phyloP scores from a whole-genome alignment of 1,284 basidiomycete genomes.

The Cerioporus squamosus region DNA sequence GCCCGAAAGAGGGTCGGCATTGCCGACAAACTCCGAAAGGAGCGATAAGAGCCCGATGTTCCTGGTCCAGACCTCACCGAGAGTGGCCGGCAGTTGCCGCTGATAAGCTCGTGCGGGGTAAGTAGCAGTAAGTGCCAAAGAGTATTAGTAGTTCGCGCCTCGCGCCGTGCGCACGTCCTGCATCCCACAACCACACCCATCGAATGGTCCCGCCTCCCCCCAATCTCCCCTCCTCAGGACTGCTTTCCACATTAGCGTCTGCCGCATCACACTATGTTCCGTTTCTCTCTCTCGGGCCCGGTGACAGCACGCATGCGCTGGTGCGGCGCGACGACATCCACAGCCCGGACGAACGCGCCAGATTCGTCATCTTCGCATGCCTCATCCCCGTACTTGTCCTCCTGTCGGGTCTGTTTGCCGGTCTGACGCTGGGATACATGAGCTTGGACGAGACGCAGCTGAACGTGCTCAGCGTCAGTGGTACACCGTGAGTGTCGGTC shows the following conservation, averaged over 20 bases:
- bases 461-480: constrained; percentile 84
- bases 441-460: constrained; percentile 92
- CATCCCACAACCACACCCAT: constrained; percentile 23
- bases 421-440: constrained; percentile 89
- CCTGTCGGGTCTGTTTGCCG: constrained; percentile 71
- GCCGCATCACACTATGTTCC: constrained; percentile 50
- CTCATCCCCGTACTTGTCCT: constrained; percentile 67
- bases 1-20: not conserved
- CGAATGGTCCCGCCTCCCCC: constrained; percentile 37
- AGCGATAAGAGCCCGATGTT: not conserved
- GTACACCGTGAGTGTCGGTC: constrained; percentile 66
- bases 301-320: constrained; percentile 18
- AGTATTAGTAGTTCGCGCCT: constrained; percentile 11
- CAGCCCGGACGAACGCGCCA: constrained; percentile 33
- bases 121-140: not conserved
- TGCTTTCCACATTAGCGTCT: constrained; percentile 49
- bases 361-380: constrained; percentile 49
- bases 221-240: constrained; percentile 40
- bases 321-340: constrained; percentile 38
- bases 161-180: constrained; percentile 11
- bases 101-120: constrained; percentile 25
- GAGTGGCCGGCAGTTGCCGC: constrained; percentile 10
- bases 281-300: constrained; percentile 24
- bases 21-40: constrained; percentile 9
- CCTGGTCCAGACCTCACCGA: constrained; percentile 6